Evolutionary conservation across 257 asterid genomes (phyloP), one percentile per base, ranked within the genome.

Genomic region (Forsythia suspensa): DNA sequence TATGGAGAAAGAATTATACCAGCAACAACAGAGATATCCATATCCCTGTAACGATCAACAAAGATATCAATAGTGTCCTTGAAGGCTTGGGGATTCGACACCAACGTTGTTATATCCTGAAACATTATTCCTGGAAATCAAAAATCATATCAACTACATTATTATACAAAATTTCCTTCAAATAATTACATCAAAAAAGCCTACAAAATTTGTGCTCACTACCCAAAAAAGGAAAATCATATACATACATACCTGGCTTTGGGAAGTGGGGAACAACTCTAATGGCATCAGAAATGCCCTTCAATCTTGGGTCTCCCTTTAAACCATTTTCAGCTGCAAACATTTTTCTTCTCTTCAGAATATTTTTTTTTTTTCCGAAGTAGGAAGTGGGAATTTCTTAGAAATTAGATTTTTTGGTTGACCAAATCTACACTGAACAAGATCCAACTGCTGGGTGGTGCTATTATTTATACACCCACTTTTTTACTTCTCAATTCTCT

Each of bases 291-390:
- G 93, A 93, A 76, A 95, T 95, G 84, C 91, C 94, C 87, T 88
- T 81, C 84, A 95, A 86, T 84, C 99, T 93, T 71, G 99, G 96
- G 89, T 95, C 98, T 67, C 94, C 98, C 85, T 63, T 90, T 52
- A 93, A 86, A 70, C 99, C 99, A 88, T 95, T 93, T 81, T 95
- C 99, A 41, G 89, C 94, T 57, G 99, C 98, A 87, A 95, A 93
- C 99, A 95, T 95, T 79, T 82, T 89, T 57, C 3, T 29, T 55
- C 80, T 52, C 42, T 43, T 36, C n/a, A 39, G 16, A n/a, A n/a
- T 13, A 21, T 39, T 52, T 24, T 38, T 78, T 6, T 70, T 20
- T 44, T 11, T 69, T 57, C 65, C 43, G 7, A 48, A 61, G 80
- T 51, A 43, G 12, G 24, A 12, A n/a, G 34, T 57, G 29, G 4